Percentiles rank a stretch among this genome's conserved stretches.
Evolutionary conservation across 805 yeast genomes (phyloP).

Genomic region (Groenewaldozyma salmanticensis): DNA sequence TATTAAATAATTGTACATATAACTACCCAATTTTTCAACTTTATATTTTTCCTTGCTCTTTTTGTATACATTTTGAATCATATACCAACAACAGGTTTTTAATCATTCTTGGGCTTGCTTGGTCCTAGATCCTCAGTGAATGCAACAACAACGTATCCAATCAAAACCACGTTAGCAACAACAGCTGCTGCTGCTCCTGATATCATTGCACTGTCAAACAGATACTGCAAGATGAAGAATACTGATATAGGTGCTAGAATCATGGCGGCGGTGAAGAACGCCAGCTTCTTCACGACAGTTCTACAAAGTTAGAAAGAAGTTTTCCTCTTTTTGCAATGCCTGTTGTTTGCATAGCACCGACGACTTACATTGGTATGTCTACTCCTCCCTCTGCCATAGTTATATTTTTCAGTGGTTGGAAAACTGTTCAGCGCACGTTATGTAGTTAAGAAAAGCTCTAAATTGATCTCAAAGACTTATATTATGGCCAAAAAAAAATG

Average conservation of each 20-base stretch:
- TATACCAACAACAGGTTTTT: too few relatives aligned
- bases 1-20: constrained; percentile 35
- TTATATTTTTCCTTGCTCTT: neutral
- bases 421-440: too few relatives aligned
- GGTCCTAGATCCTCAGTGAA: constrained; percentile 45
- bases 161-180: constrained; percentile 58
- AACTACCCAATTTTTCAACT: neutral
- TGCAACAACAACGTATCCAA: constrained; percentile 61
- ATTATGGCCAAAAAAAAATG: too few relatives aligned
- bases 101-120: constrained; percentile 15
- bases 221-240: constrained; percentile 42
- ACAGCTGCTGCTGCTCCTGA: constrained; percentile 70
- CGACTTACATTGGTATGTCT: neutral
- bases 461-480: too few relatives aligned
- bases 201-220: constrained; percentile 39
- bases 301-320: too few relatives aligned
- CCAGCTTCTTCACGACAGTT: constrained; percentile 38
- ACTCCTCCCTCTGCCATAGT: neutral
- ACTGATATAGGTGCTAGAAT: constrained; percentile 49
- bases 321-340: too few relatives aligned
- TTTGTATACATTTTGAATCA: neutral
- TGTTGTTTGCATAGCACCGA: too few relatives aligned
- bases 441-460: too few relatives aligned
- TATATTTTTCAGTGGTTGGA: neutral
- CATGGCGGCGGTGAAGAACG: constrained; percentile 64